These are phyloP conservation scores for Laburnicola sp. DNA, from an alignment of 2,329 filamentous ascomycete genomes.

Conservation along the genomic window DNA sequence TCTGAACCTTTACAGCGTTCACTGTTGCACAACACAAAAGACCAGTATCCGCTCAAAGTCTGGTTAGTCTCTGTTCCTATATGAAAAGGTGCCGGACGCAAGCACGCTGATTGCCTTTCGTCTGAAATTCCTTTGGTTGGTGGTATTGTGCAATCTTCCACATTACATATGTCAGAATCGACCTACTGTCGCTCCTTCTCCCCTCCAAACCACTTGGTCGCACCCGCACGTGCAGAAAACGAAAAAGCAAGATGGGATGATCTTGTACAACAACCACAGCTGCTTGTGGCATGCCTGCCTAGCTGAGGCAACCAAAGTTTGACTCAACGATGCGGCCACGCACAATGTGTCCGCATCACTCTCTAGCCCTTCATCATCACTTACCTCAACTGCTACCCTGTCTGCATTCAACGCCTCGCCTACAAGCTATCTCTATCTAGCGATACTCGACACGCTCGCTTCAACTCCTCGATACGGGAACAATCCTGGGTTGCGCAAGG, in stretches of 20 bases:
- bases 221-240: not conserved
- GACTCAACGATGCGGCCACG: not conserved
- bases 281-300: not conserved
- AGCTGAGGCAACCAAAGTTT: not conserved
- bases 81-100: no score
- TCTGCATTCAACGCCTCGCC: no score
- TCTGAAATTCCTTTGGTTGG: not conserved
- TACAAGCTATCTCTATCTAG: not conserved
- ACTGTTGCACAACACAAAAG: no score
- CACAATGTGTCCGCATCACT: not conserved
- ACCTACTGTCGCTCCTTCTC: no score
- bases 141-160: not conserved
- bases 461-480: not conserved
- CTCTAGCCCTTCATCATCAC: no score
- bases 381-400: no score
- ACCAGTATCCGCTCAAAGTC: no score
- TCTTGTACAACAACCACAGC: not conserved
- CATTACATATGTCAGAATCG: no score
- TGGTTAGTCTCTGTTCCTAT: no score
- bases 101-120: no score
- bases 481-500: not conserved
- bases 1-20: no score
- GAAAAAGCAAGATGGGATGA: conserved; percentile 2
- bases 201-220: not conserved
- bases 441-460: conserved; percentile 1